Evolutionary conservation across 139 green algal species (phyloP).

Genomic region (Pleodorina starrii): DNA sequence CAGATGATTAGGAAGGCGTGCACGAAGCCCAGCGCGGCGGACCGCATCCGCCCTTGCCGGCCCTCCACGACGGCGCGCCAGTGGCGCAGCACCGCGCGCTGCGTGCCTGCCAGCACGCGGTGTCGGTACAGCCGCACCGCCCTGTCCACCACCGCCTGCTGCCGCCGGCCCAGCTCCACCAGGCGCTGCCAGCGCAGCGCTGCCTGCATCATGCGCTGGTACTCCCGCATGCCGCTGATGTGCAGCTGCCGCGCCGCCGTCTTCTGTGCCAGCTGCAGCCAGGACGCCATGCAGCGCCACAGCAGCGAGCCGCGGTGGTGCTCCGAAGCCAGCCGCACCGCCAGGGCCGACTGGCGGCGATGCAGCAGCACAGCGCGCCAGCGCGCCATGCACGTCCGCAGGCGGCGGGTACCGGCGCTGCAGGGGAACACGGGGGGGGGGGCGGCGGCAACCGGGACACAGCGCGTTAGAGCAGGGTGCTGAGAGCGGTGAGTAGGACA

Average conservation of each 20-base stretch:
- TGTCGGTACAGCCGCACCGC: slow-evolving; percentile 60
- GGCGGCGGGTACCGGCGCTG: slow-evolving; percentile 2
- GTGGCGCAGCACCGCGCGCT: slow-evolving; percentile 44
- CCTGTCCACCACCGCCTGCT: slow-evolving; percentile 53
- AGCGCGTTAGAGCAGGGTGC: too few relatives aligned
- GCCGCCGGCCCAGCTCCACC: slow-evolving; percentile 30
- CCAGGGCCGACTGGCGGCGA: slow-evolving; percentile 13
- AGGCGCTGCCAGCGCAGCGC: slow-evolving; percentile 46
- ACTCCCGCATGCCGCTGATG: slow-evolving; percentile 35
- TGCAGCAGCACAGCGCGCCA: slow-evolving; percentile 28
- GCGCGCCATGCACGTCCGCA: background rate
- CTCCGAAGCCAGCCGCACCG: slow-evolving; percentile 22
- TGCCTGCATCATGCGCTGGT: slow-evolving; percentile 45
- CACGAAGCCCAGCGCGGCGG: slow-evolving; percentile 34
- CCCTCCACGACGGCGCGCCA: slow-evolving; percentile 29
- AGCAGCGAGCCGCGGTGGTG: slow-evolving; percentile 28
- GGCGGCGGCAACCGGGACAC: too few relatives aligned
- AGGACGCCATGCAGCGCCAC: slow-evolving; percentile 39
- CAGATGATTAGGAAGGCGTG: slow-evolving; percentile 1
- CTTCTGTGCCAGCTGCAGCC: slow-evolving; percentile 28
- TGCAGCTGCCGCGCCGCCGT: slow-evolving; percentile 38
- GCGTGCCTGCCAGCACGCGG: slow-evolving; percentile 41
- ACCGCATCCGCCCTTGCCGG: background rate
- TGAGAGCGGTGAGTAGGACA: too few relatives aligned
- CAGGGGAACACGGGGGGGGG: too few relatives aligned